Base-by-base conservation (phyloP, 1,284 basidiomycete species). In the Xerocomus amazonicus region DNA sequence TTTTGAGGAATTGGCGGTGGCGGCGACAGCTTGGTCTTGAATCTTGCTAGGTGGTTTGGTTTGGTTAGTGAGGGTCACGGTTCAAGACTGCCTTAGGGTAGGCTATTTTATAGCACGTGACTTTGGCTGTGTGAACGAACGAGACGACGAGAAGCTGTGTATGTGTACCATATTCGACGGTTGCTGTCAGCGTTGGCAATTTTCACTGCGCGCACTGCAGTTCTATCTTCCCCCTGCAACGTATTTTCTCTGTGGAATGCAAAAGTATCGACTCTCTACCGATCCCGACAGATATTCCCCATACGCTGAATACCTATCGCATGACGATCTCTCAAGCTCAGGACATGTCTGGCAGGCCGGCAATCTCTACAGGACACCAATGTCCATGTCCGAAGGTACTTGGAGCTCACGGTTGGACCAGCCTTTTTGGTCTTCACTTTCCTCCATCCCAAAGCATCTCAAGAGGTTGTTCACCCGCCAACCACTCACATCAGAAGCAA, bases 1-100 rank as follows among this genome's bases (percentile, higher is more conserved):
- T 65, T 59, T 70, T 68, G 66, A 65, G 47, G 61, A 35, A 45
- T 51, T 38, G 47, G 53, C 48, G 51, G 26, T 52, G 55, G 52
- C 55, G 53, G 47, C 55, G 4, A 23, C 19, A 23, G 4, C 19
- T 23, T 23, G 2, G 19, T 23, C 19, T 23, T 23, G 19, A 23
- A 23, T 23, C 19, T 23, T 23, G 19, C 19, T 23, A 23, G 19
- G 19, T 23, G 19, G 19, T 23, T n/a, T n/a, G n/a, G n/a, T n/a
- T n/a, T n/a, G 19, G 19, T 23, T 23, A 23, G 19, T 23, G 19
- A 26, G 40, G 14, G 19, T 37, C 47, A 23, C 17, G 6, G 27
- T 9, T 35, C 6, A 28, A 28, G 16, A 4, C 9, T 16, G 9
- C 13, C 53, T 65, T 37, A 67, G 60, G 60, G 60, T 51, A 31